Percentiles rank a stretch among this genome's conserved stretches.
phyloP scores from a whole-genome alignment of 2,329 filamentous ascomycete genomes.

The Sarocladium kiliense region DNA sequence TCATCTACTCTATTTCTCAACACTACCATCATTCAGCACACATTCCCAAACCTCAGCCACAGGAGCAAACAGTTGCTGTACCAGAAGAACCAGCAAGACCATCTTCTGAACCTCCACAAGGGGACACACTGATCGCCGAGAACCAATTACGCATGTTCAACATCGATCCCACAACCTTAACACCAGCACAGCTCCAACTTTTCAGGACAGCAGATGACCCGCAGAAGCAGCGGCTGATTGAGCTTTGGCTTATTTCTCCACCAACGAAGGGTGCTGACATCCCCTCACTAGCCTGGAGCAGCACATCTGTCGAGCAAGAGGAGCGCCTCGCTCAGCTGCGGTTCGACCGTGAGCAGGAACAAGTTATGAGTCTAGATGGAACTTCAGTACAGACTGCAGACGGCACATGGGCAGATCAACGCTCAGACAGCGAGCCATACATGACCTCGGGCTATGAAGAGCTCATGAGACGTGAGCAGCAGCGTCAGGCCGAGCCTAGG shows the following conservation, averaged over 20 bases:
- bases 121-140: slow-evolving; percentile 46
- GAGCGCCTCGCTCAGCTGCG: slow-evolving; percentile 55
- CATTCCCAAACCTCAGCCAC: slow-evolving; percentile 28
- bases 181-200: slow-evolving; percentile 69
- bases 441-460: slow-evolving; percentile 78
- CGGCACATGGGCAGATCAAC: slow-evolving; percentile 42
- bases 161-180: slow-evolving; percentile 65
- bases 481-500: slow-evolving; percentile 40
- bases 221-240: slow-evolving; percentile 69
- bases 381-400: slow-evolving; percentile 47
- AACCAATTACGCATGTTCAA: slow-evolving; percentile 59
- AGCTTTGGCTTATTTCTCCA: slow-evolving; percentile 81
- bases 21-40: slow-evolving; percentile 83
- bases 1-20: slow-evolving; percentile 70
- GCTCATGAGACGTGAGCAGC: slow-evolving; percentile 59
- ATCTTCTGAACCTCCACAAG: slow-evolving; percentile 46
- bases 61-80: slow-evolving; percentile 14
- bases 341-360: slow-evolving; percentile 42
- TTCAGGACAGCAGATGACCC: slow-evolving; percentile 70
- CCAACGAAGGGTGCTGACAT: slow-evolving; percentile 54
- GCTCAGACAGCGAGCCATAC: slow-evolving; percentile 66
- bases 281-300: slow-evolving; percentile 46
- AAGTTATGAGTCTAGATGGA: slow-evolving; percentile 49
- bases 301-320: slow-evolving; percentile 51
- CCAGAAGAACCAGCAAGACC: slow-evolving; percentile 35